Evolutionary conservation across 805 yeast genomes (phyloP), one percentile per base, ranked within the genome.

Genomic region (Nematodospora valgi): DNA sequence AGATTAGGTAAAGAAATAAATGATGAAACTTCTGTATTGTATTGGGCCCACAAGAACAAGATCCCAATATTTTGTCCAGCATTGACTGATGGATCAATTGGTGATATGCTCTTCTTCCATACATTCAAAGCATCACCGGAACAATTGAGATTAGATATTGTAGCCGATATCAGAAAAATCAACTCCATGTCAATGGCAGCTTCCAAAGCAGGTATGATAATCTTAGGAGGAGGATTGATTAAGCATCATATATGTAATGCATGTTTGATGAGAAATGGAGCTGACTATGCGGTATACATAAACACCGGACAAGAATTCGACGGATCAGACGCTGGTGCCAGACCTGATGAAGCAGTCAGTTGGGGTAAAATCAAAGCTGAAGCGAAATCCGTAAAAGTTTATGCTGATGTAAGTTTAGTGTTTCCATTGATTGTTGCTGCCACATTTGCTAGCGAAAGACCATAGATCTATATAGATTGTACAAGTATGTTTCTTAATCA

Each of bases 321-420:
- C 56, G 98, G 98, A 30, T 86, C 96, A 16, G 98, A 93, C 61
- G 98, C 98, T 8, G 98, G 98, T 46, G 98, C 98, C 5, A 78
- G 98, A 58, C 98, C 98, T 1, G 98, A 93, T 59, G 99, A 93
- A 66, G 98, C 98, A 18, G 84, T 93, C 35, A 84, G 95, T 25
- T 93, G 99, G 99, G 99, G 99, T 45, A 93, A 93, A 62, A 93
- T 93, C 63, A 89, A 87, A 66, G 84, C 95, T 5, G 96, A 87
- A 27, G 99, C 98, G 20, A 78, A 76, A 52, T 76, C 82, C 41
- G 95, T 88, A 38, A 93, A 93, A 65, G 89, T 93, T 29, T 93
- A 86, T 51, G 94, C 96, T 11, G 99, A 93, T 58, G 99, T 86
- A 12, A 84, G 96, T 9, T 70, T 87, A 20, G 98, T 93, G 12